Evolutionary conservation across 2,329 filamentous ascomycete species (phyloP).

Genomic region (Fusarium vanettenii): DNA sequence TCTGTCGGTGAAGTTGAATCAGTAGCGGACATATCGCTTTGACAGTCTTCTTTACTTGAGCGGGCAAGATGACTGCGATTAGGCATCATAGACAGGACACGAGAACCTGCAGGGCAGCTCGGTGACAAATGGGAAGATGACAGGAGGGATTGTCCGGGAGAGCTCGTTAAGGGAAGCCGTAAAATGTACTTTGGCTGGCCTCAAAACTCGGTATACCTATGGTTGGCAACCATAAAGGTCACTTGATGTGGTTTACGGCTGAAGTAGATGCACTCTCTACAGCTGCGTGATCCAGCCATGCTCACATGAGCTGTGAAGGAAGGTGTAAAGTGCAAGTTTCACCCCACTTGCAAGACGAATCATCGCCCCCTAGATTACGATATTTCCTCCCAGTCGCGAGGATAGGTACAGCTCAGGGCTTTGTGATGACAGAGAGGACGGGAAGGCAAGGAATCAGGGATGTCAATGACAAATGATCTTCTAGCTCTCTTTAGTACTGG

Average conservation of each 20-base stretch:
- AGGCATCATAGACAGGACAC: neutral
- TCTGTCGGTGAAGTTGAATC: neutral
- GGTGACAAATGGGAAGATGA: neutral
- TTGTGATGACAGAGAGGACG: neutral
- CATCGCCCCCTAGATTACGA: neutral
- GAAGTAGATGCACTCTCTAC: neutral
- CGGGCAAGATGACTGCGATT: neutral
- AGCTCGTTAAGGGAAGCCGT: neutral
- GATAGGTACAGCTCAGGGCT: neutral
- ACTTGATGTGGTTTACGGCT: neutral
- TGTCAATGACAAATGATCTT: neutral
- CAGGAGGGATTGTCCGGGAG: neutral
- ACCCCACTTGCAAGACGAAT: neutral
- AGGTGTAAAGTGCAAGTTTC: neutral
- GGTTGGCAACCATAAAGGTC: neutral
- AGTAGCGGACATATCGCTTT: neutral
- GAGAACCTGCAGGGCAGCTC: neutral
- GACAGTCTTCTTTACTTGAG: neutral
- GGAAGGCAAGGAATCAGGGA: neutral
- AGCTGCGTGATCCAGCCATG: neutral
- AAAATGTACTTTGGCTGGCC: neutral
- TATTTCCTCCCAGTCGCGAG: neutral
- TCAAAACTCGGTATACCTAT: neutral
- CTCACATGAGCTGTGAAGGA: neutral
- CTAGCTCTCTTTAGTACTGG: neutral